Evolutionary conservation across 208 protist genomes (phyloP), one percentile per base, ranked within the genome.

Genomic region (Leptomonas seymouri): DNA sequence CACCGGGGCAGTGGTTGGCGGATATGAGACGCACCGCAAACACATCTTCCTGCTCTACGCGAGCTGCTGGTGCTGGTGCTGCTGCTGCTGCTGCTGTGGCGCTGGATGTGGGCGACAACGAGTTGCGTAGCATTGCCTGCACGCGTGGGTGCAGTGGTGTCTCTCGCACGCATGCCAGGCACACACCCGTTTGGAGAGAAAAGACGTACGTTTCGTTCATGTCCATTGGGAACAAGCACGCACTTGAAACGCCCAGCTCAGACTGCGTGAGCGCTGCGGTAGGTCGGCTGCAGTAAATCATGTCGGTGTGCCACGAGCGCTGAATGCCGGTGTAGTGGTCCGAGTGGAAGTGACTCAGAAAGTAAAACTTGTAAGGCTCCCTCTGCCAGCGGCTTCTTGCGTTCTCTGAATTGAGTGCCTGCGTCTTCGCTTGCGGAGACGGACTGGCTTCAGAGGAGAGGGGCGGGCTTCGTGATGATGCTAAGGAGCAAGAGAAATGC

Each of bases 1-100:
- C 80, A 14, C 91, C 94, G 2, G 96, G 96, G 74, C 94, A 98
- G 82, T 98, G 96, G 66, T 97, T 97, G 0, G 96, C 93, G 25
- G 89, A 80, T 6, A 98, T 70, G 44, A 90, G 64, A 7, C 62
- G 74, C 27, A 93, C 77, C 7, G 80, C 64, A 39, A 70, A 85
- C 34, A 70, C n/a, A 21, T 54, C 62, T 15, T 63, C 44, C 46
- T 54, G 15, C 15, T 20, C 51, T 4, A 7, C 6, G 16, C 20
- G 16, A 4, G 3, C 44, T n/a, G 20, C 12, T n/a, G 3, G 7
- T 48, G 16, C 20, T 18, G 34, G 2, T n/a, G 3, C 20, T 48
- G 16, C 20, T 18, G n/a, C n/a, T n/a, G n/a, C 12, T n/a, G 3
- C 20, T 48, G 16, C 20, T 18, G 34, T 48, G 44, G 44, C 12